Evolutionary conservation across 805 yeast species (phyloP), one percentile per base, ranked within the genome.

Genomic region (Yamadazyma paraphyllophila): DNA sequence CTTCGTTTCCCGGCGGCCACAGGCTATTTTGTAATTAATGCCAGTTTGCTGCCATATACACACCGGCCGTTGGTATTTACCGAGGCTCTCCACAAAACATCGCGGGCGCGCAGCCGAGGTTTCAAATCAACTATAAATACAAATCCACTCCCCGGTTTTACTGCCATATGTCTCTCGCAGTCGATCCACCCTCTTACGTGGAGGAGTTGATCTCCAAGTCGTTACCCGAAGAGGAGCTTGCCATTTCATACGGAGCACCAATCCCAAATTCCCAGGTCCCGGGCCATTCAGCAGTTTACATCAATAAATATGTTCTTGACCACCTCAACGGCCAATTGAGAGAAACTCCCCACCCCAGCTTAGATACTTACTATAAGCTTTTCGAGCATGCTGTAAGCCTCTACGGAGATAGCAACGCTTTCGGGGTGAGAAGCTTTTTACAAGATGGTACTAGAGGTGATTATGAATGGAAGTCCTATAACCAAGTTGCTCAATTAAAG

Each of bases 341-440:
- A 16, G 62, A 66, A 11, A 41, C 36, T 49, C 64, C 78, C n/a
- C 76, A 76, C 49, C 74, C 77, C 1, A 55, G 65, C 1, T 59
- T 81, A 44, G 54, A 59, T 45, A 80, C 84, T 0, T 66, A 70
- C 36, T 66, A 69, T 54, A 70, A 67, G 15, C 59, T 76, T 42
- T 78, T 80, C 59, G 64, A 67, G 47, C 66, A 68, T 43, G 56
- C 80, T 1, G 71, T 62, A 1, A 55, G 58, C n/a, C 46, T 56
- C 13, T 66, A 65, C 54, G 69, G 71, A 1, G 45, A 69, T 7
- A 51, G 59, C 32, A 70, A 66, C 8, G 73, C 81, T 47, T 62
- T 81, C 33, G 86, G 85, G 37, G 46, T 60, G 31, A 63, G 84
- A 58, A 51, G 47, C 3, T 50, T 51, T 31, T 39, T 46, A 25